Evolutionary conservation across 768 basidiomycete species (phyloP).

Genomic region (Gautieria morchelliformis): DNA sequence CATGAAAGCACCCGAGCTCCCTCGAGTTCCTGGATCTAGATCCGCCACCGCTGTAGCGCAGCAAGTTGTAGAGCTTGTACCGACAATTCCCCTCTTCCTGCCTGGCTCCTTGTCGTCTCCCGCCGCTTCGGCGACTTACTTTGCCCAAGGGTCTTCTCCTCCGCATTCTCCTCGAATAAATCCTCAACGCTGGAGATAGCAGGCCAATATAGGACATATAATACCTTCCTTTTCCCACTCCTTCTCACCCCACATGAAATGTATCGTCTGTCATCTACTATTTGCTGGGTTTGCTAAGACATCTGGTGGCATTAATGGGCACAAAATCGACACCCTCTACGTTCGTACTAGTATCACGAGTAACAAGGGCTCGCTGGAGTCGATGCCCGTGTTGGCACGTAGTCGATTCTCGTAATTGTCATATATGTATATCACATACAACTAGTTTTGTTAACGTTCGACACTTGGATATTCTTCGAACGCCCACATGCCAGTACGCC

Average conservation of each 20-base stretch:
- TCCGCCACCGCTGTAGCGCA: conserved; percentile 11
- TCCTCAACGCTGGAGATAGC: neutral
- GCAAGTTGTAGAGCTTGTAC: conserved; percentile 34
- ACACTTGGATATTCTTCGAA: too few species aligned
- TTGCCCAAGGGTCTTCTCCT: conserved; percentile 35
- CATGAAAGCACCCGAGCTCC: conserved; percentile 47
- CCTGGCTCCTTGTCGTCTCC: conserved; percentile 49
- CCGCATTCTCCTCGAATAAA: conserved; percentile 41
- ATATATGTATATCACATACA: too few species aligned
- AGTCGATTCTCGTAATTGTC: too few species aligned
- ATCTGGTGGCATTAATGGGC: neutral
- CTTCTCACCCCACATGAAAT: neutral
- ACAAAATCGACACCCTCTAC: too few species aligned
- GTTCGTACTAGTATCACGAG: too few species aligned
- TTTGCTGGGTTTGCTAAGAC: neutral
- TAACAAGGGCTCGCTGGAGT: too few species aligned
- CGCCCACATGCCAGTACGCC: too few species aligned
- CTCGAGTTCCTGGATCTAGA: conserved; percentile 24
- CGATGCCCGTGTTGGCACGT: too few species aligned
- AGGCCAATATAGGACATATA: neutral
- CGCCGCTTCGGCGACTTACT: conserved; percentile 36
- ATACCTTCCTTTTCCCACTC: neutral
- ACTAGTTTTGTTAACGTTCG: too few species aligned
- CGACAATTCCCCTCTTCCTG: conserved; percentile 63
- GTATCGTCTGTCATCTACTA: neutral